These are phyloP conservation scores for Kondoa subrosea DNA, from an alignment of 768 basidiomycete genomes.

Conservation along the genomic window DNA sequence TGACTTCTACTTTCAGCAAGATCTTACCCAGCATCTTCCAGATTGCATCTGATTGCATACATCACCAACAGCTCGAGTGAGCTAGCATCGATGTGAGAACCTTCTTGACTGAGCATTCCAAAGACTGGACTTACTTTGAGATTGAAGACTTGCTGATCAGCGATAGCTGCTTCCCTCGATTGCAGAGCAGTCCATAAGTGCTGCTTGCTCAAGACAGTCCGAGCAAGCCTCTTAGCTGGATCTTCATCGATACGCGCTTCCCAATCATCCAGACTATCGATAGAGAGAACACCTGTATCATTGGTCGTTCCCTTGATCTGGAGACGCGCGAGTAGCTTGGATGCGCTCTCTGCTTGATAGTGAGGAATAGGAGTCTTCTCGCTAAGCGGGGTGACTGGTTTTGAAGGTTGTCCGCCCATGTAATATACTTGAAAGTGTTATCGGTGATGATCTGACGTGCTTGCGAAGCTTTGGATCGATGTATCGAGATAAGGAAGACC, in stretches of 20 bases:
- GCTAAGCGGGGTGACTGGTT: not conserved
- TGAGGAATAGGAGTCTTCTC: not conserved
- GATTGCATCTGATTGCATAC: not conserved
- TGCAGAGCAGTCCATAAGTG: not conserved
- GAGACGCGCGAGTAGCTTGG: not conserved
- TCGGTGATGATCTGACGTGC: no score
- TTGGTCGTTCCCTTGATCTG: not conserved
- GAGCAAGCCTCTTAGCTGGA: not conserved
- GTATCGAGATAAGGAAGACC: no score
- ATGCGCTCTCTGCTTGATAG: not conserved
- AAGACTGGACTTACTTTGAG: constrained; percentile 60
- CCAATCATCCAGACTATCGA: not conserved
- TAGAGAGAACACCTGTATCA: not conserved
- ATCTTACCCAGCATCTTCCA: not conserved
- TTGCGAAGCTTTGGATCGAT: no score
- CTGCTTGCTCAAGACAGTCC: not conserved
- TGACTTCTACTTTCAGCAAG: no score
- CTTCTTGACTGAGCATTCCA: constrained; percentile 47
- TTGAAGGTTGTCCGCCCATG: not conserved
- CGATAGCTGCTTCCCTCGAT: constrained; percentile 29
- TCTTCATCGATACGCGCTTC: not conserved
- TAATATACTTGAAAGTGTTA: not conserved
- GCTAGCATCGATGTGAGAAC: not conserved
- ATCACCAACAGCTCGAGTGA: not conserved
- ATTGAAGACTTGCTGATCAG: constrained; percentile 67